Evolutionary conservation across 129 eudicot genomes (phyloP).

Genomic region (Centaurea solstitialis): DNA sequence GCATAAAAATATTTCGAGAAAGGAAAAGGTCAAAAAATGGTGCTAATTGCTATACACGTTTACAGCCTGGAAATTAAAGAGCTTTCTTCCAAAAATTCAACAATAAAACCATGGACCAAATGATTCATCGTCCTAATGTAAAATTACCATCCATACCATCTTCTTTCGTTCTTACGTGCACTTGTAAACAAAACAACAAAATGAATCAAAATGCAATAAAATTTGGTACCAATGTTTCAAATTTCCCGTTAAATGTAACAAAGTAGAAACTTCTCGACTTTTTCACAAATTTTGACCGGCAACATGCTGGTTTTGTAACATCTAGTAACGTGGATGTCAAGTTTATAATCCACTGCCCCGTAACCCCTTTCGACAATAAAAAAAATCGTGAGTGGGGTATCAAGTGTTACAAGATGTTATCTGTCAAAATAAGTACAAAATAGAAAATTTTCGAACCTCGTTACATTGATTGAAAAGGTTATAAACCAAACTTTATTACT

Average conservation of each 20-base stretch:
- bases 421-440: background rate
- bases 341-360: no score
- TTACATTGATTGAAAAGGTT: background rate
- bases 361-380: background rate
- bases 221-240: background rate
- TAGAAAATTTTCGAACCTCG: background rate
- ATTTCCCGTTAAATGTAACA: background rate
- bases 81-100: background rate
- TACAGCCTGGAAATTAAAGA: constrained; percentile 16
- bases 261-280: background rate
- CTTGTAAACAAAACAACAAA: no score
- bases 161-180: no score
- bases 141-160: no score
- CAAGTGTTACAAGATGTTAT: background rate
- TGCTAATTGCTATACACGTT: constrained; percentile 17
- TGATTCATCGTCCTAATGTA: no score
- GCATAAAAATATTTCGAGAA: no score
- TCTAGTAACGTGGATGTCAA: background rate
- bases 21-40: background rate
- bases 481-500: no score
- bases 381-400: background rate
- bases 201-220: no score
- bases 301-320: background rate
- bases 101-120: background rate
- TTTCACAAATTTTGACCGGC: background rate